Conservation (phyloP, 2,329 filamentous ascomycete genomes). For the Cladophialophora bantiana region DNA sequence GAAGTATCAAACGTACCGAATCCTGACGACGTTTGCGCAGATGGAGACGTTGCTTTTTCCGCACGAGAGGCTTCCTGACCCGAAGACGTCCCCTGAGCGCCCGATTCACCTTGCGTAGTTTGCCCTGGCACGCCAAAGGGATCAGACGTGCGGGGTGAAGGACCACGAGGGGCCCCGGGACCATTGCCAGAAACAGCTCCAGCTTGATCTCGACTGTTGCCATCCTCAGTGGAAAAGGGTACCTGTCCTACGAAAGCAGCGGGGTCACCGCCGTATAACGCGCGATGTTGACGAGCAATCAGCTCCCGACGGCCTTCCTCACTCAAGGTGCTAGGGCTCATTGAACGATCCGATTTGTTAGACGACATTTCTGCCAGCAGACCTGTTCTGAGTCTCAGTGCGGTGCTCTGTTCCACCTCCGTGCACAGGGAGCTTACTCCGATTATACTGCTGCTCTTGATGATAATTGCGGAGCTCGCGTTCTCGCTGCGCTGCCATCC, state of each 20-base stretch:
- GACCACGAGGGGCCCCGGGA: slow-evolving; percentile 67
- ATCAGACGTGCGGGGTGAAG: slow-evolving; percentile 82
- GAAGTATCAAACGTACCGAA: slow-evolving; percentile 68
- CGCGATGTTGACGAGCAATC: slow-evolving; percentile 93
- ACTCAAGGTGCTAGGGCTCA: slow-evolving; percentile 85
- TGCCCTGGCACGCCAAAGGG: slow-evolving; percentile 62
- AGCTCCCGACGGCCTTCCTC: slow-evolving; percentile 96
- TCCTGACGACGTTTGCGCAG: slow-evolving; percentile 54
- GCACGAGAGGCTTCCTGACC: slow-evolving; percentile 53
- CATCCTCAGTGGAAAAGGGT: slow-evolving; percentile 72
- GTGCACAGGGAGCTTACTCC: slow-evolving; percentile 68
- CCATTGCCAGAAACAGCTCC: slow-evolving; percentile 60
- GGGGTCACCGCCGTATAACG: slow-evolving; percentile 81
- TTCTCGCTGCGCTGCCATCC: slow-evolving; percentile 98
- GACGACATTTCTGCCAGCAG: slow-evolving; percentile 71
- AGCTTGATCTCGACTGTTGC: slow-evolving; percentile 71
- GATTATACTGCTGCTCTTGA: slow-evolving; percentile 99
- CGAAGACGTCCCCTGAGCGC: slow-evolving; percentile 17
- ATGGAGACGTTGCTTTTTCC: slow-evolving; percentile 68
- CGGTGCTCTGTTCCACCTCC: slow-evolving; percentile 4
- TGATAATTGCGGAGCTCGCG: slow-evolving; percentile 99
- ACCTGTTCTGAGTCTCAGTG: slow-evolving; percentile 58
- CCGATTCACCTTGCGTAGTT: slow-evolving; percentile 18
- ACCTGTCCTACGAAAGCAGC: slow-evolving; percentile 71
- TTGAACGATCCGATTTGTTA: slow-evolving; percentile 83